Conservation (phyloP, 345 rosid species). For the Eucalyptus regnans region DNA sequence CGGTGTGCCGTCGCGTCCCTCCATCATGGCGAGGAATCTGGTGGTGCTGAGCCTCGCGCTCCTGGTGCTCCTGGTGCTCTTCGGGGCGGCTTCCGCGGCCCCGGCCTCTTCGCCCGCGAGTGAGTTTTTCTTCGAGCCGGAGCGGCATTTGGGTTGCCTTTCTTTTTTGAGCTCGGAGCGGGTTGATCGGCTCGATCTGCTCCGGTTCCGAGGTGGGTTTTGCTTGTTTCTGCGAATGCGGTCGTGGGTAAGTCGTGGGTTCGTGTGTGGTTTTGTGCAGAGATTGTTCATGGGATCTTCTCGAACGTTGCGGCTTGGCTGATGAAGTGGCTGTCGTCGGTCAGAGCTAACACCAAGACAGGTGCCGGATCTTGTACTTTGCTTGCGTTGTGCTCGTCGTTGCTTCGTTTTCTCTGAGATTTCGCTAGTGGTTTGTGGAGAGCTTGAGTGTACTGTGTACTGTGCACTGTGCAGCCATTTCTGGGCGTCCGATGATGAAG, state of each 20-base stretch:
- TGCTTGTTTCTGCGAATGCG: not conserved
- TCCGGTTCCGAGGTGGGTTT: not conserved
- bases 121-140: constrained; percentile 15
- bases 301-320: constrained; percentile 56
- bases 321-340: constrained; percentile 49
- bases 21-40: constrained; percentile 42
- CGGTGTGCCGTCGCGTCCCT: not conserved
- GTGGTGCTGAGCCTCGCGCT: constrained; percentile 8
- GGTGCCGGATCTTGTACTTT: constrained; percentile 35
- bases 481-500: constrained; percentile 88
- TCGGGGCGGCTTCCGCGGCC: constrained; percentile 50
- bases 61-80: constrained; percentile 31
- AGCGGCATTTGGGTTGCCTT: not conserved
- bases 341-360: constrained; percentile 60
- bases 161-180: not conserved
- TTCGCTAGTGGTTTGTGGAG: not conserved
- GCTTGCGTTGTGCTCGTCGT: not conserved
- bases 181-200: not conserved
- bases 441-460: not conserved
- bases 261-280: constrained; percentile 26
- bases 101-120: constrained; percentile 83
- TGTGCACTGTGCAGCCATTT: constrained; percentile 30
- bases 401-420: not conserved
- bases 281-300: constrained; percentile 67
- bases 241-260: not conserved